Evolutionary conservation across 2,329 filamentous ascomycete genomes (phyloP).

Genomic region (Fusarium floridanum): DNA sequence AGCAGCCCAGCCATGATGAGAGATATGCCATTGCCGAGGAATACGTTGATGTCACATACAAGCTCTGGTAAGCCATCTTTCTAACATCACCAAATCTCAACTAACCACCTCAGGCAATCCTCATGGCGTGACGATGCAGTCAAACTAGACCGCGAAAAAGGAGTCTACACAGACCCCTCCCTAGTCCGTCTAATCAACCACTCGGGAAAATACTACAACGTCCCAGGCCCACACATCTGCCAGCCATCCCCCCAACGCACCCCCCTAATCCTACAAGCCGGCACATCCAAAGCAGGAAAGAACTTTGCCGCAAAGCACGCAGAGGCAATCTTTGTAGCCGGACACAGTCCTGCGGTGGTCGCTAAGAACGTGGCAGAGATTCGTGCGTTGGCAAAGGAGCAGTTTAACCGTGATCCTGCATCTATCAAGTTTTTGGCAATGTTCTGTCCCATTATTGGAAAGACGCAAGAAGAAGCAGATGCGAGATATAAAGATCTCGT

Average conservation of each 20-base stretch:
- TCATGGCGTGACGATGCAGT: constrained; percentile 74
- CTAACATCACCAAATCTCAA: not conserved
- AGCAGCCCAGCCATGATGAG: constrained; percentile 64
- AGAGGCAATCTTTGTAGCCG: constrained; percentile 73
- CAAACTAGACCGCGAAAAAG: constrained; percentile 64
- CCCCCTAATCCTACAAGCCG: constrained; percentile 74
- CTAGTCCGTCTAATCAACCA: constrained; percentile 74
- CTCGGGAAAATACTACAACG: constrained; percentile 68
- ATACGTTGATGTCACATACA: constrained; percentile 70
- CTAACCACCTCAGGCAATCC: constrained; percentile 47
- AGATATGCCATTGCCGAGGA: constrained; percentile 72
- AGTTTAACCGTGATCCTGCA: constrained; percentile 64
- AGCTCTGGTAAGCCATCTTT: constrained; percentile 64
- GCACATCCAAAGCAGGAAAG: constrained; percentile 68
- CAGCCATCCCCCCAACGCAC: constrained; percentile 74
- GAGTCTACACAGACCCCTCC: constrained; percentile 59
- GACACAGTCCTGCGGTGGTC: constrained; percentile 67
- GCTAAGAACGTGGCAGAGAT: constrained; percentile 70
- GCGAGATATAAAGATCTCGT: constrained; percentile 64
- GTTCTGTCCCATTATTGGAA: constrained; percentile 69
- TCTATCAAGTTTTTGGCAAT: constrained; percentile 72
- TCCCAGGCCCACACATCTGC: constrained; percentile 71
- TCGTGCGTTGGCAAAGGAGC: constrained; percentile 60
- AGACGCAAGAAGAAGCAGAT: constrained; percentile 70
- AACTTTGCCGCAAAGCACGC: constrained; percentile 75